Conservation (phyloP, 1,139 yeast genomes). For the Debaryomycetaceae sp. region DNA sequence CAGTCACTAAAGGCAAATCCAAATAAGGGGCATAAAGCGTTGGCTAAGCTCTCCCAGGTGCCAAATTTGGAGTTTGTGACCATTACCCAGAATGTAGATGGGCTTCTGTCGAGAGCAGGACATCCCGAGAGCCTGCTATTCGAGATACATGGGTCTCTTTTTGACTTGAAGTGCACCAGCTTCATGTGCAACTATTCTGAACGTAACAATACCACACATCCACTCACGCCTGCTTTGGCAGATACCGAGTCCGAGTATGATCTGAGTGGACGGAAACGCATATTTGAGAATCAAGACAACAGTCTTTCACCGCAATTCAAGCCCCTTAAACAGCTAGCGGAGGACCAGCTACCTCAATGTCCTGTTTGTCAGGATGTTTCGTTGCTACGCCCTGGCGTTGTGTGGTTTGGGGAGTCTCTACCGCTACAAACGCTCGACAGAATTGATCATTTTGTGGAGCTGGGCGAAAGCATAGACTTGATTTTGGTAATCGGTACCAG, state of each 20-base stretch:
- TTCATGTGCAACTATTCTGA: constrained; percentile 66
- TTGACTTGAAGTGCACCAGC: constrained; percentile 69
- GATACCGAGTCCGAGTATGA: constrained; percentile 34
- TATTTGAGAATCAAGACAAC: constrained; percentile 8
- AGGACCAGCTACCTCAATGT: constrained; percentile 66
- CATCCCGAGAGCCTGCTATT: constrained; percentile 50
- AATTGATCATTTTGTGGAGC: constrained; percentile 70
- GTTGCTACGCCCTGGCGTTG: constrained; percentile 79
- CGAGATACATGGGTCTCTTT: constrained; percentile 78
- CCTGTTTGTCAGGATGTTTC: constrained; percentile 54
- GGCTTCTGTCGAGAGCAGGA: constrained; percentile 62
- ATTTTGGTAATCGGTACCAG: constrained; percentile 83
- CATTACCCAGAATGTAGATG: constrained; percentile 82
- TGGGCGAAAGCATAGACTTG: constrained; percentile 55
- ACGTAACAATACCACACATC: constrained; percentile 50
- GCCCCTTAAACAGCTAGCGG: constrained; percentile 46
- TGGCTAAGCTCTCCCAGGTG: constrained; percentile 46
- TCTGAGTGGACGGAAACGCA: constrained; percentile 12
- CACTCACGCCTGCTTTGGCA: constrained; percentile 58
- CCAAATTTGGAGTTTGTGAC: constrained; percentile 45
- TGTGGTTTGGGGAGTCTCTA: constrained; percentile 88
- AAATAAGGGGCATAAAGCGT: constrained; percentile 66
- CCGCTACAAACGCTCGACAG: constrained; percentile 59
- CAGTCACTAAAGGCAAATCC: constrained; percentile 67
- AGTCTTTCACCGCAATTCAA: constrained; percentile 41